Percentiles rank a stretch among this genome's conserved stretches.
phyloP scores from a whole-genome alignment of 1,284 basidiomycete genomes.

The Cutaneotrichosporon curvatum region DNA sequence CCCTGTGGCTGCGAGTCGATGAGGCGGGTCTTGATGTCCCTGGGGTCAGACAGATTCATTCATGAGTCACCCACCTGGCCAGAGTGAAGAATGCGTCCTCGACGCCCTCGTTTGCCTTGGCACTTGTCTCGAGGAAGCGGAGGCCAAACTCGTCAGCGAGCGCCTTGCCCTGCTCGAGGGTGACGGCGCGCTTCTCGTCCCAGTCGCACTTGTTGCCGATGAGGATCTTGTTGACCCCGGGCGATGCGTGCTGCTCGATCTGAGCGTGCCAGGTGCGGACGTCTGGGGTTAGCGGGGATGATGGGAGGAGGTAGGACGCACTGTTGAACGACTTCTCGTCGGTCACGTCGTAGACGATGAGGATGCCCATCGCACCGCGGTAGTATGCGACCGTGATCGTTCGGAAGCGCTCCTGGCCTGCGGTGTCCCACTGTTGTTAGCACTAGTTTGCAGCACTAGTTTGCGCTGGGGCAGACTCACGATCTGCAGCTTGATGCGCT shows the following conservation, averaged over 20 bases:
- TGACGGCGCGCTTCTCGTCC: slow-evolving; percentile 91
- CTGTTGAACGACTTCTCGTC: slow-evolving; percentile 97
- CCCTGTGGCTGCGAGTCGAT: slow-evolving; percentile 87
- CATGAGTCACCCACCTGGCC: slow-evolving; percentile 63
- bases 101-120: slow-evolving; percentile 95
- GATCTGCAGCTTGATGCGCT: slow-evolving; percentile 99
- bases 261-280: slow-evolving; percentile 98
- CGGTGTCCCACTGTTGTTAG: slow-evolving; percentile 83
- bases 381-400: slow-evolving; percentile 99
- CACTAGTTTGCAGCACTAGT: too few species aligned
- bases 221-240: slow-evolving; percentile 95
- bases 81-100: slow-evolving; percentile 98
- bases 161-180: slow-evolving; percentile 60
- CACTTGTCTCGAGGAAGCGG: slow-evolving; percentile 95
- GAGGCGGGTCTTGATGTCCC: slow-evolving; percentile 92
- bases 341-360: slow-evolving; percentile 97
- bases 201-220: slow-evolving; percentile 99
- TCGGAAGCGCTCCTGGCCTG: slow-evolving; percentile 91
- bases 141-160: slow-evolving; percentile 78
- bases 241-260: slow-evolving; percentile 97
- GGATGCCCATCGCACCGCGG: slow-evolving; percentile 98
- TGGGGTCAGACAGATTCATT: slow-evolving; percentile 38
- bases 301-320: slow-evolving; percentile 47
- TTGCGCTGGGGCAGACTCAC: slow-evolving; percentile 53
- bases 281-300: slow-evolving; percentile 53